Evolutionary conservation across 192 early-diverging fungal species (phyloP).

Genomic region (Podila horticola): DNA sequence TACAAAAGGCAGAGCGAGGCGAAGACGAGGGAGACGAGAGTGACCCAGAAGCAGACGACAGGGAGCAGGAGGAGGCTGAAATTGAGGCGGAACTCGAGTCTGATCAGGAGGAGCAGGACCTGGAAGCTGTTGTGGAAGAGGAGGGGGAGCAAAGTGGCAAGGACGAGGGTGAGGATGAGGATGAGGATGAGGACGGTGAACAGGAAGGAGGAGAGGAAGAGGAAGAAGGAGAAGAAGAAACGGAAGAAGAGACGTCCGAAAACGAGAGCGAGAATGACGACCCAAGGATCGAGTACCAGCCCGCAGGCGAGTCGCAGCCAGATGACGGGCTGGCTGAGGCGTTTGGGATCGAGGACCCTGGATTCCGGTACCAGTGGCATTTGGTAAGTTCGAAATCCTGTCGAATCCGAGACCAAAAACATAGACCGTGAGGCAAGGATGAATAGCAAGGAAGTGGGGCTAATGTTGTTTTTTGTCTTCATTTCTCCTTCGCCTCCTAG

Average conservation of each 20-base stretch:
- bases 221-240: background rate
- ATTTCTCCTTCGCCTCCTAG: background rate
- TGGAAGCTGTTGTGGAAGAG: background rate
- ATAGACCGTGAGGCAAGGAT: background rate
- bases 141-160: background rate
- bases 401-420: too few relatives aligned
- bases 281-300: conserved; percentile 10
- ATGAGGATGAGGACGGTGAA: background rate
- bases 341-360: conserved; percentile 72
- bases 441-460: background rate
- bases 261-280: background rate
- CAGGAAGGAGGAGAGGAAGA: background rate
- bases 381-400: conserved; percentile 58
- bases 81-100: conserved; percentile 4
- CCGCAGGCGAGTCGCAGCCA: conserved; percentile 15
- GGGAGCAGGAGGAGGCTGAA: background rate
- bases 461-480: background rate
- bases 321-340: conserved; percentile 30
- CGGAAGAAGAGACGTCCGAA: background rate
- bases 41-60: background rate
- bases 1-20: background rate
- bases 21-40: background rate
- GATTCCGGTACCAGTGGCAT: conserved; percentile 86
- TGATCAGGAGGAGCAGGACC: background rate
- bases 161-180: background rate